Evolutionary conservation across 495 filamentous ascomycete species (phyloP), one percentile per base, ranked within the genome.

Genomic region (Hypomontagnella monticulosa): DNA sequence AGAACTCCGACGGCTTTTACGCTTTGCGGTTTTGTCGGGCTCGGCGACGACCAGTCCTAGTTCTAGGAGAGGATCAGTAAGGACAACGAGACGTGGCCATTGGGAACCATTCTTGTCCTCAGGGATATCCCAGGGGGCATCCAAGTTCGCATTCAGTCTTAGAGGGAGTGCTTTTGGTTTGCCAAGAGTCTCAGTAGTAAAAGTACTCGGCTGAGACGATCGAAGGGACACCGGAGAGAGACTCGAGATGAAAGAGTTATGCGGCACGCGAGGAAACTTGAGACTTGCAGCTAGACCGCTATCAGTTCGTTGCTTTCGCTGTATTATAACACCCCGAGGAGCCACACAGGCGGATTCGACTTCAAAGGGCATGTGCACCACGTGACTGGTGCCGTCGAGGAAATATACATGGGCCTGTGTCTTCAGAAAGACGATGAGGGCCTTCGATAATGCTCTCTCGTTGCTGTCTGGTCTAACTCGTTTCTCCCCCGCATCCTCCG

Each of bases 371-470:
- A 99, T 84, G 74, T 96, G 91, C 56, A 98, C 86, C 57, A 96
- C 86, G 84, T 98, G 92, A 75, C 87, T 96, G 19, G 90, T 86
- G 3, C 93, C 93, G 14, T 89, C 83, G n/a, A 97, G 84, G 73
- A 94, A 96, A 80, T 91, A 96, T 67, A 98, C 86, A 71, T 97
- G 95, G 19, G 92, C 93, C 71, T 97, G 94, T 3, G 91, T 91
- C 74, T 93, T 95, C 58, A 99, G 85, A 64, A 97, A 89, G 37
- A 98, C 89, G 4, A 98, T 93, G 49, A 99, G 78, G 20, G 95
- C 90, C 67, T 89, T 83, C 73, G 87, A 78, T 67, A 88, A 71
- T 38, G 56, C 19, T 2, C 61, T 61, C 8, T 53, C 66, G 50
- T 56, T 51, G 5, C 36, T 33, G 32, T 64, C 10, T 37, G 20